These are phyloP conservation scores for Paramecium tetraurelia DNA, from an alignment of 73 alveolate species.

Conservation along the genomic window DNA sequence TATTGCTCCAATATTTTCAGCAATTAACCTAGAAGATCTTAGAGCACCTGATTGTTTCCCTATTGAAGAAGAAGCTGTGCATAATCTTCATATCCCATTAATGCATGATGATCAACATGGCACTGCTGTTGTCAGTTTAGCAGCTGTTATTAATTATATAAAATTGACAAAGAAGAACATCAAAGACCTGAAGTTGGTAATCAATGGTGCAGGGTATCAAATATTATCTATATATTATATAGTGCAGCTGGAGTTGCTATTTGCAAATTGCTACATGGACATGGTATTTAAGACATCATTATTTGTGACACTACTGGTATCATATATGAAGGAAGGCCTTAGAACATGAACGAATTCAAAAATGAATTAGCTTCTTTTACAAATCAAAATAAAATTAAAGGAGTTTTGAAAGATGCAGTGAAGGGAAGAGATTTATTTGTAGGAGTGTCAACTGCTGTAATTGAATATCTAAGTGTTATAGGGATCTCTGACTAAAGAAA, in stretches of 20 bases:
- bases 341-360: slow-evolving; percentile 83
- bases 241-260: slow-evolving; percentile 93
- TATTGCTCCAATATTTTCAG: slow-evolving; percentile 78
- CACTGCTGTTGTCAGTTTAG: slow-evolving; percentile 81
- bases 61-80: slow-evolving; percentile 73
- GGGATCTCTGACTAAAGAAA: slow-evolving; percentile 72
- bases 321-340: slow-evolving; percentile 83
- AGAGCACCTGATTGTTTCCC: slow-evolving; percentile 86
- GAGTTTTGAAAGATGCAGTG: slow-evolving; percentile 73
- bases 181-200: slow-evolving; percentile 73
- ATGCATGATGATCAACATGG: slow-evolving; percentile 93
- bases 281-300: slow-evolving; percentile 75
- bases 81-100: slow-evolving; percentile 74
- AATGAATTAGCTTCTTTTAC: slow-evolving; percentile 75
- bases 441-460: slow-evolving; percentile 78
- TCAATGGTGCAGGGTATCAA: slow-evolving; percentile 82
- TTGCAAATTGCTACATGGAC: slow-evolving; percentile 69
- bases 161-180: slow-evolving; percentile 66
- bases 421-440: slow-evolving; percentile 84
- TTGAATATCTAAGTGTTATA: not conserved
- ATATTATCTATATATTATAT: not conserved
- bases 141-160: slow-evolving; percentile 79
- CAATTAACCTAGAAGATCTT: slow-evolving; percentile 82
- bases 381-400: slow-evolving; percentile 46
- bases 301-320: slow-evolving; percentile 86